phyloP scores from a whole-genome alignment of 768 basidiomycete species.

The Russula foetens region DNA sequence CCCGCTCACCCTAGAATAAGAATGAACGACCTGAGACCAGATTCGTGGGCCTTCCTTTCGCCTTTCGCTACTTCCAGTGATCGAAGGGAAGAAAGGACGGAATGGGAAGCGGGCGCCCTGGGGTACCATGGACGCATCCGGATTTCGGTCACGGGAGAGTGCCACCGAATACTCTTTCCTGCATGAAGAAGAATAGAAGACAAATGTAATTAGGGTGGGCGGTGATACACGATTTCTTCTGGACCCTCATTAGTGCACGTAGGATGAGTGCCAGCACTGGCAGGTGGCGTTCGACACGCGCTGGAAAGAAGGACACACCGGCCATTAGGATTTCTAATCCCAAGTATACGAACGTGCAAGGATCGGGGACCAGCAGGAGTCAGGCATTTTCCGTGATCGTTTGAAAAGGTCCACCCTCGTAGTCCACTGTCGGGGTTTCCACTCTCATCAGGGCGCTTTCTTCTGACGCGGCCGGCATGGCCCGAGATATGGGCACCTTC shows the following conservation, averaged over 20 bases:
- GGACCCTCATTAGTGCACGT: background rate
- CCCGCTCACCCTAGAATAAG: slow-evolving; percentile 3
- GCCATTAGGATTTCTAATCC: background rate
- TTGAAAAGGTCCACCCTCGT: background rate
- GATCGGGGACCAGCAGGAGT: background rate
- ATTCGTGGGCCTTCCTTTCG: background rate
- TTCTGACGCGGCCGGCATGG: background rate
- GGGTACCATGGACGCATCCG: background rate
- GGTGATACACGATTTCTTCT: background rate
- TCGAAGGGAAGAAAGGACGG: background rate
- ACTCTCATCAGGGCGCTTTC: background rate
- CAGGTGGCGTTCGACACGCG: slow-evolving; percentile 3
- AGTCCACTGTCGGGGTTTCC: background rate
- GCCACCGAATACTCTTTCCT: slow-evolving; percentile 4
- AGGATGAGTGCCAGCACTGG: background rate
- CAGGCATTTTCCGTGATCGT: background rate
- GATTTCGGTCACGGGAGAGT: background rate
- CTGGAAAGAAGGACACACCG: background rate
- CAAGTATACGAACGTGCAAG: background rate
- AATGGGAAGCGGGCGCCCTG: background rate
- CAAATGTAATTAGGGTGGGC: background rate
- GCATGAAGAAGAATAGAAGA: background rate
- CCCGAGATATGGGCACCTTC: slow-evolving; percentile 45
- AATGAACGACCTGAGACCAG: background rate
- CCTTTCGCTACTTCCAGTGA: background rate